Evolutionary conservation across 352 stramenopile species (phyloP).

Genomic region (Phytophthora pluvialis): DNA sequence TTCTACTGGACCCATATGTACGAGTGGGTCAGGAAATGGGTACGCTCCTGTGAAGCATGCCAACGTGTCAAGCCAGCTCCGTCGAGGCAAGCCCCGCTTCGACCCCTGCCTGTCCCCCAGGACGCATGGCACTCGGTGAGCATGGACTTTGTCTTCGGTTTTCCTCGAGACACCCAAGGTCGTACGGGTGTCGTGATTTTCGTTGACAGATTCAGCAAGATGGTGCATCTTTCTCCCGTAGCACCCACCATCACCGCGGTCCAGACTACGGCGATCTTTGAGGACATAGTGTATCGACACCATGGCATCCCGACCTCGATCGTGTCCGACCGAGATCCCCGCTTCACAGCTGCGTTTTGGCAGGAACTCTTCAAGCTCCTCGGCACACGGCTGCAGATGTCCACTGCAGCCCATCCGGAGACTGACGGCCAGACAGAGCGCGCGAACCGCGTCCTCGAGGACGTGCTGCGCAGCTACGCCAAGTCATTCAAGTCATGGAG

Average conservation of each 20-base stretch:
- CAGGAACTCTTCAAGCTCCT: conserved; percentile 5
- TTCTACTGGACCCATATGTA: conserved; percentile 36
- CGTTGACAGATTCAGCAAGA: neutral
- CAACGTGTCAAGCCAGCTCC: neutral
- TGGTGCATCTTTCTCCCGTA: neutral
- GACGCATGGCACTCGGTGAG: neutral
- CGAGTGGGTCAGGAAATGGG: conserved; percentile 15
- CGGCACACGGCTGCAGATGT: no score
- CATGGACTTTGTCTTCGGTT: neutral
- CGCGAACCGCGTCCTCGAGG: conserved; percentile 8
- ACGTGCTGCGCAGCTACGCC: conserved; percentile 13
- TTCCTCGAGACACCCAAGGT: neutral
- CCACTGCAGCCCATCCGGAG: no score
- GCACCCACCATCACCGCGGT: neutral
- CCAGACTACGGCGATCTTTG: neutral
- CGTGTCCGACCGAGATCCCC: conserved; percentile 24
- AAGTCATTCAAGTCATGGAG: conserved; percentile 28
- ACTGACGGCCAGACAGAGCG: no score
- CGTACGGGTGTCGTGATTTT: neutral
- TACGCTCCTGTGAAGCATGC: conserved; percentile 17
- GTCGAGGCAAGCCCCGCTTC: no score
- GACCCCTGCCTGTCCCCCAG: neutral
- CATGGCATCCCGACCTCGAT: conserved; percentile 19
- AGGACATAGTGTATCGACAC: conserved; percentile 4
- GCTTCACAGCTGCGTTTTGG: conserved; percentile 7